Conservation (phyloP, 2,329 filamentous ascomycete species). For the Dryadomyces quercivorus region DNA sequence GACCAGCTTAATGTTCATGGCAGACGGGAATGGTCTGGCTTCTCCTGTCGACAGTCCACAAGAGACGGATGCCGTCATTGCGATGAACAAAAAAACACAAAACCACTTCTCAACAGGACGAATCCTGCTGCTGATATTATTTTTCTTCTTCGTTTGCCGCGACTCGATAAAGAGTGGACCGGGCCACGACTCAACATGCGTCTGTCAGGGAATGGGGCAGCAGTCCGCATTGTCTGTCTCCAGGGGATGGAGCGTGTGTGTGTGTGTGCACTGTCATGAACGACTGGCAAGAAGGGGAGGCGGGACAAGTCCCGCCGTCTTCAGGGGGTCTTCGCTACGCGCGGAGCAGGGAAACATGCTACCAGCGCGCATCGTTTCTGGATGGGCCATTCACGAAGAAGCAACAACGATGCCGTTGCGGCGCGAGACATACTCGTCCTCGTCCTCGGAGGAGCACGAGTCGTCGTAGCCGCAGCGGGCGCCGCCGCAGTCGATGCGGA, state of each 20-base stretch:
- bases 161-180: conserved; percentile 5
- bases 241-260: background rate
- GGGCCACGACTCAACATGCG: background rate
- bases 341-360: too few species aligned
- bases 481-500: conserved; percentile 94
- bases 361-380: background rate
- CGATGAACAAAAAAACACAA: background rate
- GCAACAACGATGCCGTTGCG: conserved; percentile 52
- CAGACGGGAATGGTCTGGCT: background rate
- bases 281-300: background rate
- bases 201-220: background rate
- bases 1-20: conserved; percentile 5
- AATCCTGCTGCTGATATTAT: background rate
- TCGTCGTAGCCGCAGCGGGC: conserved; percentile 73
- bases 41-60: background rate
- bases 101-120: background rate
- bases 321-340: too few species aligned
- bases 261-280: background rate
- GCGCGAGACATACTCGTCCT: conserved; percentile 48
- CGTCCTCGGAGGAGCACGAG: conserved; percentile 50
- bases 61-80: background rate
- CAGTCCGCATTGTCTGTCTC: too few species aligned
- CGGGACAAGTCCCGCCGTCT: background rate
- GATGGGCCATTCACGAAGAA: conserved; percentile 14
- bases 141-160: conserved; percentile 2